Base-by-base conservation (phyloP, 495 filamentous ascomycete species). In the Talaromyces ruber region DNA sequence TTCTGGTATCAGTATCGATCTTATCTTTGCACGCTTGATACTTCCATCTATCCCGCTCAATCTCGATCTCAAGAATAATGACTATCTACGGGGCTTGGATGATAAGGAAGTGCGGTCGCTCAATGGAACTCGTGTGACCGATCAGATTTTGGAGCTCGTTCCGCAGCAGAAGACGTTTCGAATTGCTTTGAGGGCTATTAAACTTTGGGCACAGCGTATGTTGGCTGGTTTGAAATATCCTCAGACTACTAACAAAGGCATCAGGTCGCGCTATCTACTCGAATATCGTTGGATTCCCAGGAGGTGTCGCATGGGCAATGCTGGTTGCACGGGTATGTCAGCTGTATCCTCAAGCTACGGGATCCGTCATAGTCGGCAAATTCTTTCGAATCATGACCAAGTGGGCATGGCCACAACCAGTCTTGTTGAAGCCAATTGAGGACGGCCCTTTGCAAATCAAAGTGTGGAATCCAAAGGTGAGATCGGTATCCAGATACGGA, bases 291-390 rank as follows among this genome's bases (percentile, higher is more conserved):
- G 94, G 94, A 16, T 98, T 92, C 65, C 95, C 94, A 9, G 94
- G 94, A 62, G 94, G 94, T 75, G 92, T 98, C 55, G 94, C 94
- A 21, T 98, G 93, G 91, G 94, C 93, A 29, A 96, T 98, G 88
- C 79, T 98, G 66, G 92, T 98, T 21, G 94, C 94, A 24, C 81
- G 94, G 62, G 90, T 98, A 52, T 98, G 94, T 70, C 94, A 98
- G 72, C 80, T 98, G n/a, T 98, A 97, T 76, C 94, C 94, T 16
- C 90, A 89, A 70, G 94, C 95, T 16, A 88, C 89, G 8, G 89
- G 88, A 39, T 88, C 93, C 14, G 85, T 89, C 16, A 85, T 98
- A 30, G 86, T 98, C 28, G 79, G 81, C 68, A 97, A 96, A 73
- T 98, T 98, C 82, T 98, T 98, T 76, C 77, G 84, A 59, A 89